Evolutionary conservation across 2,329 filamentous ascomycete genomes (phyloP).

Genomic region (Penicillium vulpinum): DNA sequence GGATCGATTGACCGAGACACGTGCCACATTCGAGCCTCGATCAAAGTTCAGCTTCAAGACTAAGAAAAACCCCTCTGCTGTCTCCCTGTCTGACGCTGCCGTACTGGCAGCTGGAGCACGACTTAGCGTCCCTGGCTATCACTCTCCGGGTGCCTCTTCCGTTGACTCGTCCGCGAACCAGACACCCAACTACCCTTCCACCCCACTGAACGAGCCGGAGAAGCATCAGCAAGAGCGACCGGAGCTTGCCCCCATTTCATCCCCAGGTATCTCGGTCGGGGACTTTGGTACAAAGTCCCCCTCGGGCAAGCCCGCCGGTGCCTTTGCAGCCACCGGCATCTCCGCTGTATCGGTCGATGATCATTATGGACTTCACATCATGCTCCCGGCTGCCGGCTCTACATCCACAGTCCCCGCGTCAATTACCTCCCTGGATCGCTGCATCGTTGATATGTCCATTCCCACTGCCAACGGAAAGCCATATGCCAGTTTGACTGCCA

Average conservation of each 20-base stretch:
- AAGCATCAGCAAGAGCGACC: conserved; percentile 36
- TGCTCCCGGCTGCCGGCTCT: conserved; percentile 69
- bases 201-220: conserved; percentile 39
- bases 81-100: conserved; percentile 58
- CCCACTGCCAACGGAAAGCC: conserved; percentile 59
- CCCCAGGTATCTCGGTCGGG: conserved; percentile 26
- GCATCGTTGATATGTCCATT: conserved; percentile 77
- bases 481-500: conserved; percentile 71
- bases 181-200: conserved; percentile 39
- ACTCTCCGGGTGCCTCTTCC: conserved; percentile 45
- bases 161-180: conserved; percentile 39
- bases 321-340: conserved; percentile 58
- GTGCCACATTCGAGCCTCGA: conserved; percentile 68
- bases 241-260: conserved; percentile 38
- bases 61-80: conserved; percentile 55
- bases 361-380: conserved; percentile 70
- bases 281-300: conserved; percentile 25
- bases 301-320: conserved; percentile 37
- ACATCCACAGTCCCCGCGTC: conserved; percentile 72
- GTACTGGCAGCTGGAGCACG: conserved; percentile 53
- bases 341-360: conserved; percentile 64
- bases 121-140: conserved; percentile 45
- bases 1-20: conserved; percentile 72
- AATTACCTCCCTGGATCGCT: conserved; percentile 66
- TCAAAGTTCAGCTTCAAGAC: conserved; percentile 82